A percentile compares a stretch with the other conserved stretches of the same genome.
phyloP scores from a whole-genome alignment of 805 yeast species.

The Lachancea nothofagi region DNA sequence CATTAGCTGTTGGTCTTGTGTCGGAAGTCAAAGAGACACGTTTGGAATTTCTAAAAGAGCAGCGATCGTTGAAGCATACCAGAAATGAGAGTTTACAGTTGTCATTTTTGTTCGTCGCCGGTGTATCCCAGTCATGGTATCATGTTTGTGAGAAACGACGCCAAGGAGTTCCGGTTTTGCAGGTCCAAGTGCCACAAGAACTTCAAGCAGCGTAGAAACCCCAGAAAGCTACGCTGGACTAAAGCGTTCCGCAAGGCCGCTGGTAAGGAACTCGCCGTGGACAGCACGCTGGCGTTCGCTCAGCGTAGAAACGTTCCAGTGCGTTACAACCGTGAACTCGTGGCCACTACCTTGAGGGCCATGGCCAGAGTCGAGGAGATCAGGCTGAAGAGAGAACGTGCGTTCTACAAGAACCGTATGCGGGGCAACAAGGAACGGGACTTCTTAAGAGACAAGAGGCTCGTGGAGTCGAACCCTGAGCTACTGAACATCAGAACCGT shows the following conservation, averaged over 20 bases:
- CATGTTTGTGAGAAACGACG: slow-evolving; percentile 96
- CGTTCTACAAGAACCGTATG: slow-evolving; percentile 99
- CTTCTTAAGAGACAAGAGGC: slow-evolving; percentile 77
- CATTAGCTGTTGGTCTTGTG: no score
- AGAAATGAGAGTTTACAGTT: slow-evolving; percentile 76
- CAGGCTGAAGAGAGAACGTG: slow-evolving; percentile 92
- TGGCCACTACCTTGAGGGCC: slow-evolving; percentile 87
- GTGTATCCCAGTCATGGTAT: slow-evolving; percentile 94
- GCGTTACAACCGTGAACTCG: slow-evolving; percentile 93
- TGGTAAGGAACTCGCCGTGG: slow-evolving; percentile 97
- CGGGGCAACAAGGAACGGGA: slow-evolving; percentile 89
- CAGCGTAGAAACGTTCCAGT: slow-evolving; percentile 98
- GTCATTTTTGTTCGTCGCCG: slow-evolving; percentile 97
- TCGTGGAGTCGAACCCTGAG: slow-evolving; percentile 85
- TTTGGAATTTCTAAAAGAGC: no score
- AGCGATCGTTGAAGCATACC: not conserved
- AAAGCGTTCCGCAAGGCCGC: slow-evolving; percentile 99
- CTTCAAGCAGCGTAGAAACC: slow-evolving; percentile 97
- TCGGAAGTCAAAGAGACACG: no score
- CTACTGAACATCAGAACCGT: slow-evolving; percentile 89
- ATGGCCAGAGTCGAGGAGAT: slow-evolving; percentile 96
- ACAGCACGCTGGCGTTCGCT: slow-evolving; percentile 91
- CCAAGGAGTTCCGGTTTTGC: slow-evolving; percentile 95
- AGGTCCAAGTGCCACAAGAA: slow-evolving; percentile 97
- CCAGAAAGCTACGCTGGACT: slow-evolving; percentile 97